Percentiles rank a stretch among this genome's conserved stretches.
Evolutionary conservation across 371 early-diverging fungal species (phyloP).

Genomic region (Lichtheimia ramosa): DNA sequence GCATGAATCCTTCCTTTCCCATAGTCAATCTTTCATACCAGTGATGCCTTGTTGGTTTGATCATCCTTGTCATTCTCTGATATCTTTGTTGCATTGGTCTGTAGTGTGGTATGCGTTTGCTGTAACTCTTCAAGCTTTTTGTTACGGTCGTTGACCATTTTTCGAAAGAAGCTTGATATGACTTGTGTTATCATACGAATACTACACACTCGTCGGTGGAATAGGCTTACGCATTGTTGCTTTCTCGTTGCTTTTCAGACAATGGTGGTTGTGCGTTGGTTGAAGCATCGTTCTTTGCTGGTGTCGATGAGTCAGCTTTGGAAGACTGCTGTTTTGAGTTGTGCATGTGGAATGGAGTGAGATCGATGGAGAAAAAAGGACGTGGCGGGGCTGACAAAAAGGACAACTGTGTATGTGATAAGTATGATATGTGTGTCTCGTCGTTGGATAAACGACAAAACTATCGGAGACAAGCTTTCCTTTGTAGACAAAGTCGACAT

Average conservation of each 20-base stretch:
- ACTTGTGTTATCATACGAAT: not conserved
- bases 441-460: no score
- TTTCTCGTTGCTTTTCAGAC: constrained; percentile 14
- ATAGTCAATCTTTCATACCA: constrained; percentile 17
- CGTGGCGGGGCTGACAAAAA: no score
- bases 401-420: no score
- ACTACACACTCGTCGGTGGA: not conserved
- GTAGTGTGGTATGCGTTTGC: constrained; percentile 32
- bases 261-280: constrained; percentile 1
- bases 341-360: constrained; percentile 6
- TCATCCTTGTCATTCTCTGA: constrained; percentile 5
- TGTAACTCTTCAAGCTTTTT: constrained; percentile 40
- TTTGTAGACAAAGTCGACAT: no score
- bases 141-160: constrained; percentile 36
- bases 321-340: constrained; percentile 12
- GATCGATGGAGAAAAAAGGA: no score
- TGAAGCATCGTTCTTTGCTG: not conserved
- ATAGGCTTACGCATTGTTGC: constrained; percentile 14
- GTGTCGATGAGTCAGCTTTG: not conserved
- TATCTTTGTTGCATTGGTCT: constrained; percentile 17
- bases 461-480: no score
- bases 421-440: no score
- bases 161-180: constrained; percentile 29
- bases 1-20: not conserved
- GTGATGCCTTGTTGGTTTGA: constrained; percentile 22